These are phyloP conservation scores for Climacium dendroides DNA, from an alignment of 225 moss, liverwort and hornwort genomes.

Conservation along the genomic window DNA sequence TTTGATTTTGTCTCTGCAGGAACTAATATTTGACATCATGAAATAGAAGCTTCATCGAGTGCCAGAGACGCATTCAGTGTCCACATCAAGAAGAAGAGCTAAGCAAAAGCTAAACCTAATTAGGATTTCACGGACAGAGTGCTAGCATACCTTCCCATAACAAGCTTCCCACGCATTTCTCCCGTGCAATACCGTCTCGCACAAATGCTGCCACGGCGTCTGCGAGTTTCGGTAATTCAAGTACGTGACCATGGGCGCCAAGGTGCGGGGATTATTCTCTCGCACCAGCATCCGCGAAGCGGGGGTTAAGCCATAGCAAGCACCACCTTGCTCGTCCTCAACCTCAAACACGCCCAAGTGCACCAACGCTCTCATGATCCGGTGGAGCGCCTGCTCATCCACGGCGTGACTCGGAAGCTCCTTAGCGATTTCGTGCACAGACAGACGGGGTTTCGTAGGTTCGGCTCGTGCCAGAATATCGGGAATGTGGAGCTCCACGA, in stretches of 20 bases:
- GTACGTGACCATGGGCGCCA: not conserved
- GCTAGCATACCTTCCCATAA: not conserved
- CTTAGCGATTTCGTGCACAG: not conserved
- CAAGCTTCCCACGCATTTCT: not conserved
- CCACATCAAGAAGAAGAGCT: not conserved
- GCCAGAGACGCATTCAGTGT: not conserved
- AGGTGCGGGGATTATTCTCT: not conserved
- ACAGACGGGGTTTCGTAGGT: not conserved
- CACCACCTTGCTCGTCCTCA: not conserved
- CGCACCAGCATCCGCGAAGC: constrained; percentile 7
- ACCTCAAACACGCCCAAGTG: not conserved
- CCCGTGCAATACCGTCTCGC: not conserved
- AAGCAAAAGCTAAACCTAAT: not conserved
- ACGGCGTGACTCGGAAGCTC: not conserved
- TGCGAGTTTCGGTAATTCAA: not conserved
- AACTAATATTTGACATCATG: not conserved
- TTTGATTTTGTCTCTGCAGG: not conserved
- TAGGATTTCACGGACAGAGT: not conserved
- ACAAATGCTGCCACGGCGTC: constrained; percentile 4
- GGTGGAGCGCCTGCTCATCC: not conserved
- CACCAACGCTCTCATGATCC: constrained; percentile 8
- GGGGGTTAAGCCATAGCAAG: not conserved
- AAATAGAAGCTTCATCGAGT: not conserved
- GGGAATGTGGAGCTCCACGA: constrained; percentile 9
- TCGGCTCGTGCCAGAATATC: constrained; percentile 11